phyloP scores from a whole-genome alignment of 352 stramenopile genomes.

The Pythium aquatile region DNA sequence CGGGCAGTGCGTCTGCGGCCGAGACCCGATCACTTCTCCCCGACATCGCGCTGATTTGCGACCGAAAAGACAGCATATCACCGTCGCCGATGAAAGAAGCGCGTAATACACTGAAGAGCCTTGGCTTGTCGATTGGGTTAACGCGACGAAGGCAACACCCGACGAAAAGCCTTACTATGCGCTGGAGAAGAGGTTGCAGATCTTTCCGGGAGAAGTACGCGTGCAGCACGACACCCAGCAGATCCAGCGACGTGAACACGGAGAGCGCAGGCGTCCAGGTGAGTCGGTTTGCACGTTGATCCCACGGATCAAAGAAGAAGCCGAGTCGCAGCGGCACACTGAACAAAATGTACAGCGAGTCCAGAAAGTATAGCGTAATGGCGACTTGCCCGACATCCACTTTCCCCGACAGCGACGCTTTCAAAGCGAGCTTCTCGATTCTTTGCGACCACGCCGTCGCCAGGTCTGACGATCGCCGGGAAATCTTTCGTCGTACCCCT shows the following conservation, averaged over 20 bases:
- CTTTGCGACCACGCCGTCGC: slow-evolving; percentile 4
- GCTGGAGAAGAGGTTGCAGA: slow-evolving; percentile 4
- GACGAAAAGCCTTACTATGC: not conserved
- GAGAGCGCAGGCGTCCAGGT: slow-evolving; percentile 29
- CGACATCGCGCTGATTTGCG: slow-evolving; percentile 12
- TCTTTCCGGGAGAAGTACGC: slow-evolving; percentile 8
- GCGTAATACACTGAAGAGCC: slow-evolving; percentile 17
- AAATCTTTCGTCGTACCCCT: not conserved
- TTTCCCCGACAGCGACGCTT: not conserved
- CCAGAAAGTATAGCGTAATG: slow-evolving; percentile 22
- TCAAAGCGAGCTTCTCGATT: not conserved
- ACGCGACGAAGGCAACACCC: slow-evolving; percentile 17
- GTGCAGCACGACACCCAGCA: slow-evolving; percentile 3
- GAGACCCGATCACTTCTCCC: slow-evolving; percentile 13
- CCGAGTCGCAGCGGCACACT: slow-evolving; percentile 35
- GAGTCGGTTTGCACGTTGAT: slow-evolving; percentile 8
- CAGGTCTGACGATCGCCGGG: slow-evolving; percentile 1
- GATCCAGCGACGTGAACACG: slow-evolving; percentile 31
- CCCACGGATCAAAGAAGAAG: slow-evolving; percentile 45
- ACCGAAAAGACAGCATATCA: slow-evolving; percentile 13
- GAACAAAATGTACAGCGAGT: slow-evolving; percentile 34
- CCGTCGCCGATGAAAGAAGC: slow-evolving; percentile 15
- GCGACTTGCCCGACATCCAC: not conserved
- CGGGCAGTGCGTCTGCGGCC: slow-evolving; percentile 17
- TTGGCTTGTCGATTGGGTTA: slow-evolving; percentile 9